Evolutionary conservation across 228 moss, liverwort and hornwort species (phyloP).

Genomic region (Sphagnum fallax): DNA sequence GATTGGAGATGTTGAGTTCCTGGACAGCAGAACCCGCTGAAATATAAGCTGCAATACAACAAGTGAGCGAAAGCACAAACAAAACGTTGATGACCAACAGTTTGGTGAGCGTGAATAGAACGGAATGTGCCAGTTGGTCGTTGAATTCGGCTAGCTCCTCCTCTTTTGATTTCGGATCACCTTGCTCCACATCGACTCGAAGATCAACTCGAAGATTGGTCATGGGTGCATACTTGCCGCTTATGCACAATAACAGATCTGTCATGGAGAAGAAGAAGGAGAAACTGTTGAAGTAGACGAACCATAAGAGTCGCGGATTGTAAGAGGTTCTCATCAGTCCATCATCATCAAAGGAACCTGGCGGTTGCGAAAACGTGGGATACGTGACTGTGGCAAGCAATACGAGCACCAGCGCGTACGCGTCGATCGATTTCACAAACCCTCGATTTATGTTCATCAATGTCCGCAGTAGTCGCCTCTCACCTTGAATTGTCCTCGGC

Average conservation of each 20-base stretch:
- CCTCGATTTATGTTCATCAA: conserved; percentile 46
- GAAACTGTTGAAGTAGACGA: conserved; percentile 52
- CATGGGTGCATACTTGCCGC: conserved; percentile 38
- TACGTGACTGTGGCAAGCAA: conserved; percentile 48
- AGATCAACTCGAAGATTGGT: conserved; percentile 3
- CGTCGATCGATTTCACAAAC: conserved; percentile 51
- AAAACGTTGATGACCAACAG: conserved; percentile 6
- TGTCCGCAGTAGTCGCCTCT: conserved; percentile 50
- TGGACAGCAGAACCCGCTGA: conserved; percentile 12
- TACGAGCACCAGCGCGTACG: conserved; percentile 50
- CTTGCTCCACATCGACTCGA: neutral
- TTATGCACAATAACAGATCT: conserved; percentile 41
- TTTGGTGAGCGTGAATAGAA: conserved; percentile 48
- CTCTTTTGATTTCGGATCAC: conserved; percentile 9
- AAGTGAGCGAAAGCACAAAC: conserved; percentile 1
- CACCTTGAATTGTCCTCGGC: conserved; percentile 22
- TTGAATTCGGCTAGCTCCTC: conserved; percentile 28
- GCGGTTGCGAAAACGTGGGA: conserved; percentile 53
- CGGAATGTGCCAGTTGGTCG: conserved; percentile 38
- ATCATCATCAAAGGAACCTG: conserved; percentile 16
- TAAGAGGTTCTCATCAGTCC: conserved; percentile 8
- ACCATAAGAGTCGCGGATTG: conserved; percentile 13
- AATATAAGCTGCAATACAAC: conserved; percentile 42
- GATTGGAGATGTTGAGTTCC: conserved; percentile 16
- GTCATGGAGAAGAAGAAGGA: conserved; percentile 60